Base-by-base conservation (phyloP, 2,329 filamentous ascomycete species). In the Neurospora sp. region DNA sequence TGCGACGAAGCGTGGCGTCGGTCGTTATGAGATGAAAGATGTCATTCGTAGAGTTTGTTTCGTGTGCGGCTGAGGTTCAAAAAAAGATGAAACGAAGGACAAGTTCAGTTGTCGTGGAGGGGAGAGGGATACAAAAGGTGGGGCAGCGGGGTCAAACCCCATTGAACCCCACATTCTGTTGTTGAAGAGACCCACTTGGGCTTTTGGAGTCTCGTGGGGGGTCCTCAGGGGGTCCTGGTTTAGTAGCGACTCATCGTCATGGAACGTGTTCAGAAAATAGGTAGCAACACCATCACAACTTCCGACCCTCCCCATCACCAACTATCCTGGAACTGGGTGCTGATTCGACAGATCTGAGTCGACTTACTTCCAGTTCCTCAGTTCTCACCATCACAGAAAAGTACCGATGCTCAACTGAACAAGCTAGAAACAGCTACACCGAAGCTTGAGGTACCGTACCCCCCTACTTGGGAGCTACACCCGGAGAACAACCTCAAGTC, bases 211-310 rank as follows among this genome's bases (percentile, higher is more conserved):
- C 52, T 28, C 28, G 28, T 28, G 28, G 28, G 3, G 28, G 46
- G 19, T 52, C 19, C 12, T 52, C 46, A 52, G 19, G 46, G 52
- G 52, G 15, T 62, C 52, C 52, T 62, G 52, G 52, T 62, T 62
- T 28, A 28, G 19, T 33, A 33, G 28, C 28, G 46, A 23, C 17
- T 62, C 52, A 33, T 62, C 52, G 52, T 62, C 28, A 62, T 62
- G 52, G 71, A 72, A 70, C 71, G 71, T 72, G 71, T 72, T 72
- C 68, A 28, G 62, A 67, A 71, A 66, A 39, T 17, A 23, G 23
- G 23, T 28, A 28, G 39, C 36, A 33, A 33, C 37, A 39, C 39
- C 19, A 23, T 17, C 65, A 62, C 33, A 43, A 15, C n/a, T 52
- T 23, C 41, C 62, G 15, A 41, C 66, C 28, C 39, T 62, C n/a